Evolutionary conservation across 768 basidiomycete genomes (phyloP), one percentile per base, ranked within the genome.

Genomic region (Roridomyces roridus): DNA sequence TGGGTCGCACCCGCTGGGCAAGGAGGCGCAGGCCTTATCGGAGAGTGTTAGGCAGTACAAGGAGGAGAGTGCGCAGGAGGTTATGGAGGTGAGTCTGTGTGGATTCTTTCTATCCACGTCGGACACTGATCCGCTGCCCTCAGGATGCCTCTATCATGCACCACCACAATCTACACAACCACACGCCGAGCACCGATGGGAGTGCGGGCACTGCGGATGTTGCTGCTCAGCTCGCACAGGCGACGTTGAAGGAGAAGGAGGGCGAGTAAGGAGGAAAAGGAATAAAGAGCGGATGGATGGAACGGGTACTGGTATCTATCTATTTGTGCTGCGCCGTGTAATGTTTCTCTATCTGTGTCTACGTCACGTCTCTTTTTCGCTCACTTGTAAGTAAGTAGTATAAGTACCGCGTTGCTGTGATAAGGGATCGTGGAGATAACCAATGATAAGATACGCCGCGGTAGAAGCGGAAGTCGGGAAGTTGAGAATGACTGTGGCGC

Each of bases 61-160:
- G 75, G 85, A 87, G 66, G 93, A 95, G 70, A 92, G 91, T 4
- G 93, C 88, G 67, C 84, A 84, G 71, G 86, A 72, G 58, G 51
- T 66, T n/a, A 68, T 71, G 67, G 70, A 74, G 68, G 71, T 70
- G 25, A 48, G 29, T 31, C 14, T 14, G 29, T 31, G 7, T 31
- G 14, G 29, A 7, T 31, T 29, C 9, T 4, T 20, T 25, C 25
- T 6, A 21, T 25, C 36, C 10, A 3, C 20, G 4, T 10, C 17
- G 2, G 21, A 7, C 23, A 8, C 28, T 47, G 5, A 29, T 25
- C 37, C 39, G 35, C 4, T 3, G 3, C 10, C 12, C 17, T n/a
- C 74, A 78, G 66, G 65, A 79, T 46, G 79, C 65, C 8, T 68
- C 77, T 18, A 77, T 85, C 57, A 77, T 80, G 43, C 82, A 85